Conservation (phyloP, 441 rosid genomes). For the Viola pubescens region DNA sequence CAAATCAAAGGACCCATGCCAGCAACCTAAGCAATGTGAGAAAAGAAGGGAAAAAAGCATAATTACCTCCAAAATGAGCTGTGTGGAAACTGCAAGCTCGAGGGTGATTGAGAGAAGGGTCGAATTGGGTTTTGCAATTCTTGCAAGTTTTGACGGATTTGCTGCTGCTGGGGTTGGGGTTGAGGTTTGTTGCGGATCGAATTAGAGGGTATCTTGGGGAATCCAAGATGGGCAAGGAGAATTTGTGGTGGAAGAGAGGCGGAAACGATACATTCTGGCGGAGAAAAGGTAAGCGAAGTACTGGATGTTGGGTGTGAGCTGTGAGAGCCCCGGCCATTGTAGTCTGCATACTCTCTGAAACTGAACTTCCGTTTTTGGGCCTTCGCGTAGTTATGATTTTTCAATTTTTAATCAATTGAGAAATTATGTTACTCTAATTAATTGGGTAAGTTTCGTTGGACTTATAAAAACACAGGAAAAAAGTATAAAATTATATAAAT, state of each 20-base stretch:
- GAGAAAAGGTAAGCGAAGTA: not conserved
- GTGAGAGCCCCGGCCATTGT: too few species aligned
- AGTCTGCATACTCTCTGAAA: too few species aligned
- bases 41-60: not conserved
- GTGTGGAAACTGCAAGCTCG: slow-evolving; percentile 75
- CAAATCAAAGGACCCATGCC: not conserved
- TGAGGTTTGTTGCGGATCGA: slow-evolving; percentile 31
- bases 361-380: too few species aligned
- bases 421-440: too few species aligned
- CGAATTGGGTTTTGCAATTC: slow-evolving; percentile 82
- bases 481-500: too few species aligned
- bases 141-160: slow-evolving; percentile 51
- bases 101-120: slow-evolving; percentile 63
- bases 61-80: slow-evolving; percentile 79
- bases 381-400: too few species aligned
- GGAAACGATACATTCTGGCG: not conserved
- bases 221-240: not conserved
- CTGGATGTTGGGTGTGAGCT: too few species aligned
- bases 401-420: too few species aligned
- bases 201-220: slow-evolving; percentile 4
- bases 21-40: too few species aligned
- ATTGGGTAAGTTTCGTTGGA: too few species aligned
- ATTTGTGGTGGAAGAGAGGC: not conserved
- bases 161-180: slow-evolving; percentile 11
- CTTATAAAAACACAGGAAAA: too few species aligned